These are phyloP conservation scores for Nemania serpens DNA, from an alignment of 2,329 filamentous ascomycete genomes.

Conservation along the genomic window DNA sequence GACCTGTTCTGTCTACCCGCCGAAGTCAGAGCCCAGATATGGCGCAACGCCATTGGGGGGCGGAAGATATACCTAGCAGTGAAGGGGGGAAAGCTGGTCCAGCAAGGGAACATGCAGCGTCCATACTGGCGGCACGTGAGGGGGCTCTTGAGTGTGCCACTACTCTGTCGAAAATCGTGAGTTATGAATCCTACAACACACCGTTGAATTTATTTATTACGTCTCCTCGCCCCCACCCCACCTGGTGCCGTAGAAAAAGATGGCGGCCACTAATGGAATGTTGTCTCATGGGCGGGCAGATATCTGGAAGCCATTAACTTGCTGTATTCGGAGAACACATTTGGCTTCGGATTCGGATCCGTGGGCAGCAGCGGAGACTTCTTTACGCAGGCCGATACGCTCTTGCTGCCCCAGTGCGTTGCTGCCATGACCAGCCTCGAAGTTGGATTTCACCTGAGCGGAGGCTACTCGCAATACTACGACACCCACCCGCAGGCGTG, in stretches of 20 bases:
- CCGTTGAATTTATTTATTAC: background rate
- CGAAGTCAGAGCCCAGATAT: slow-evolving; percentile 26
- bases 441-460: slow-evolving; percentile 29
- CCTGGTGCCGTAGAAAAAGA: background rate
- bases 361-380: slow-evolving; percentile 24
- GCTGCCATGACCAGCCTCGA: slow-evolving; percentile 28
- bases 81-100: slow-evolving; percentile 21
- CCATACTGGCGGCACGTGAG: slow-evolving; percentile 27
- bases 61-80: slow-evolving; percentile 25
- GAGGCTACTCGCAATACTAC: slow-evolving; percentile 29
- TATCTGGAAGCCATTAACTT: slow-evolving; percentile 29
- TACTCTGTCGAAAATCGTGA: slow-evolving; percentile 29
- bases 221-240: background rate
- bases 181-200: slow-evolving; percentile 6
- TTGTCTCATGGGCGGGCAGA: slow-evolving; percentile 16
- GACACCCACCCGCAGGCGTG: slow-evolving; percentile 27
- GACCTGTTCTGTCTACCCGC: slow-evolving; percentile 26
- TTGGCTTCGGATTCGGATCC: slow-evolving; percentile 27
- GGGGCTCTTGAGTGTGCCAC: slow-evolving; percentile 23
- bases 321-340: slow-evolving; percentile 29
- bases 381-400: slow-evolving; percentile 25
- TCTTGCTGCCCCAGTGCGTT: slow-evolving; percentile 26
- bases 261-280: slow-evolving; percentile 11
- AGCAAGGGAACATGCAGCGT: slow-evolving; percentile 23
- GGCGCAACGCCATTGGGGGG: slow-evolving; percentile 25